Evolutionary conservation across 148 eudicot species (phyloP).

Genomic region (Silene conica): DNA sequence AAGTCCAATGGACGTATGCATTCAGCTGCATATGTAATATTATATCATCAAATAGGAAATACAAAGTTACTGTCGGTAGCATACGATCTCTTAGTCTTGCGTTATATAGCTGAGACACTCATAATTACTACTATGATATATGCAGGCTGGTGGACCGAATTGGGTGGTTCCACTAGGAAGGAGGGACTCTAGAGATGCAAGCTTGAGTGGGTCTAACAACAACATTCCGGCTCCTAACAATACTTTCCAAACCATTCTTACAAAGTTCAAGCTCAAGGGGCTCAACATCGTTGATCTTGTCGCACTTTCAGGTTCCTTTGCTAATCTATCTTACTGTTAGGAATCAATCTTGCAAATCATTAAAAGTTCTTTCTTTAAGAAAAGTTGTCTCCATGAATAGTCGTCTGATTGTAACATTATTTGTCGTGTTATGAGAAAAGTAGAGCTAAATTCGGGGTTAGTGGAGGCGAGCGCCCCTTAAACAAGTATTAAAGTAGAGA

Average conservation of each 20-base stretch:
- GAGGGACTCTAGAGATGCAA: conserved; percentile 70
- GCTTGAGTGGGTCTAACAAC: conserved; percentile 80
- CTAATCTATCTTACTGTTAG: neutral
- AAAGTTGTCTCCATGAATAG: conserved; percentile 19
- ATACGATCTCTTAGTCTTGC: too few relatives aligned
- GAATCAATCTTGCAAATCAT: conserved; percentile 7
- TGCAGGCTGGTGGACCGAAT: conserved; percentile 71
- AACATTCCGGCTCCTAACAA: conserved; percentile 91
- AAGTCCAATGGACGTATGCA: too few relatives aligned
- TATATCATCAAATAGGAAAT: too few relatives aligned
- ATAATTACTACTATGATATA: too few relatives aligned
- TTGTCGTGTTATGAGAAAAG: neutral
- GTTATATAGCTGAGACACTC: neutral
- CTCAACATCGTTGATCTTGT: conserved; percentile 73
- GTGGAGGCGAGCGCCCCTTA: too few relatives aligned
- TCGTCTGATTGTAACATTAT: conserved; percentile 8
- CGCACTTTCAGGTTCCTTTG: conserved; percentile 61
- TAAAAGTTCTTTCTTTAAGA: neutral
- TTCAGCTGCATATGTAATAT: too few relatives aligned
- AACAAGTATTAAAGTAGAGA: too few relatives aligned
- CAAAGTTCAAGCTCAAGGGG: conserved; percentile 71
- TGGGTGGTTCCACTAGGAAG: conserved; percentile 90
- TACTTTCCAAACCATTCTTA: conserved; percentile 79
- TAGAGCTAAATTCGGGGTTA: neutral
- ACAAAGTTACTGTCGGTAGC: neutral